Evolutionary conservation across 2,329 filamentous ascomycete species (phyloP).

Genomic region (Epichloe festucae): DNA sequence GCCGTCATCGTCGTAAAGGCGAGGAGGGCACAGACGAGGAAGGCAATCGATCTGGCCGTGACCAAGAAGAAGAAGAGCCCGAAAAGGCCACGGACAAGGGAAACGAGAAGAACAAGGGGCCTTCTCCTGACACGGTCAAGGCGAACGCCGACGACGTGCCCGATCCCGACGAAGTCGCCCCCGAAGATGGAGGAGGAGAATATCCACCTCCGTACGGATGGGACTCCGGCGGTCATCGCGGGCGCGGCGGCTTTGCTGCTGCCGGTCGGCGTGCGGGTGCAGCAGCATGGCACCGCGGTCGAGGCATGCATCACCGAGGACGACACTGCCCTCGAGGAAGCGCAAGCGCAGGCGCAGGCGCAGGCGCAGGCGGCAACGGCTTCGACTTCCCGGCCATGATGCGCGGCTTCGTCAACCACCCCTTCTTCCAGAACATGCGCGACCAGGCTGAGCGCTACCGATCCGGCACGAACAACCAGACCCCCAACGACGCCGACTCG

Average conservation of each 20-base stretch:
- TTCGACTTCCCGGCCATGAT: constrained; percentile 26
- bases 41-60: neutral
- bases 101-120: constrained; percentile 22
- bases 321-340: neutral
- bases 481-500: constrained; percentile 16
- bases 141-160: constrained; percentile 12
- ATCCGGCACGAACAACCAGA: neutral
- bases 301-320: constrained; percentile 9
- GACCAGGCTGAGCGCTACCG: constrained; percentile 21
- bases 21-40: constrained; percentile 8
- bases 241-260: constrained; percentile 9
- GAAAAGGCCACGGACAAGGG: constrained; percentile 15
- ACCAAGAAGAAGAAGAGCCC: constrained; percentile 8
- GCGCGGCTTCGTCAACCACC: constrained; percentile 27
- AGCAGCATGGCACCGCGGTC: constrained; percentile 13
- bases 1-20: constrained; percentile 9
- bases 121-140: constrained; percentile 19
- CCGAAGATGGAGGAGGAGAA: constrained; percentile 18
- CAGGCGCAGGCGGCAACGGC: constrained; percentile 3
- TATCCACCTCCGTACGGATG: constrained; percentile 8
- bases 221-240: constrained; percentile 11
- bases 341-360: too few species aligned
- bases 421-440: constrained; percentile 28
- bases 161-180: constrained; percentile 15
- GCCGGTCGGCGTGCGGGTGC: constrained; percentile 10